A percentile compares a stretch with the other conserved stretches of the same genome.
Conservation (phyloP, 2,329 filamentous ascomycete genomes). For the Fusarium tupiense region DNA sequence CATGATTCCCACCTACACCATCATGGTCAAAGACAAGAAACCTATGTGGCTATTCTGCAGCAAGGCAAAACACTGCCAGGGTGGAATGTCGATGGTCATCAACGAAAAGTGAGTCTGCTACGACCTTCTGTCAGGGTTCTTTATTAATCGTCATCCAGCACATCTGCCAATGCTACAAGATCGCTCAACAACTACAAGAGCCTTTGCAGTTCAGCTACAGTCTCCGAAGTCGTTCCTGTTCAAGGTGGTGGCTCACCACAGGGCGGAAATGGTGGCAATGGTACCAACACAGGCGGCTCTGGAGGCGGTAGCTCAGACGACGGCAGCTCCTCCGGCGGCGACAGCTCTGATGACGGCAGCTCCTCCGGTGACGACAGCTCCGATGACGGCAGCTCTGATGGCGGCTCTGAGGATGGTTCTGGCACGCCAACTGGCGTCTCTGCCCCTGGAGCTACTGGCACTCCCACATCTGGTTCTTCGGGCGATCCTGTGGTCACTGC, state of each 20-base stretch:
- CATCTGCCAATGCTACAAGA: constrained; percentile 61
- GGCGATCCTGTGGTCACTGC: constrained; percentile 29
- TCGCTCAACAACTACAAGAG: constrained; percentile 61
- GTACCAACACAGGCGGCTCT: not conserved
- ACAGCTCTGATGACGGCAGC: not conserved
- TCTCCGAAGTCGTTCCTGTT: constrained; percentile 42
- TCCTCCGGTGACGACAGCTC: not conserved
- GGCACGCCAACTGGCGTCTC: constrained; percentile 15
- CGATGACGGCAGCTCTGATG: not conserved
- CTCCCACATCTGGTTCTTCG: constrained; percentile 34
- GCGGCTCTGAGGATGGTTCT: constrained; percentile 2
- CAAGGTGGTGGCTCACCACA: constrained; percentile 28
- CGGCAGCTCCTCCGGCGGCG: constrained; percentile 1
- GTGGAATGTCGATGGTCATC: constrained; percentile 79
- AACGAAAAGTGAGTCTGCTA: constrained; percentile 71
- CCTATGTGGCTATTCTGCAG: constrained; percentile 85
- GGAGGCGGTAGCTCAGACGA: not conserved
- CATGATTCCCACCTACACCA: constrained; percentile 73
- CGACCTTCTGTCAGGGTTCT: too few species aligned
- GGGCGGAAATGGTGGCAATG: constrained; percentile 32
- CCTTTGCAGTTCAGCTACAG: constrained; percentile 47
- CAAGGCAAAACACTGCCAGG: constrained; percentile 77
- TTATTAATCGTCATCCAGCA: constrained; percentile 45
- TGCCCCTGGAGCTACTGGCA: constrained; percentile 31
- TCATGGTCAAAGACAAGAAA: constrained; percentile 73